Percentiles rank a stretch among this genome's conserved stretches.
phyloP scores from a whole-genome alignment of 2,329 filamentous ascomycete genomes.

The Bipolaris victoriae region DNA sequence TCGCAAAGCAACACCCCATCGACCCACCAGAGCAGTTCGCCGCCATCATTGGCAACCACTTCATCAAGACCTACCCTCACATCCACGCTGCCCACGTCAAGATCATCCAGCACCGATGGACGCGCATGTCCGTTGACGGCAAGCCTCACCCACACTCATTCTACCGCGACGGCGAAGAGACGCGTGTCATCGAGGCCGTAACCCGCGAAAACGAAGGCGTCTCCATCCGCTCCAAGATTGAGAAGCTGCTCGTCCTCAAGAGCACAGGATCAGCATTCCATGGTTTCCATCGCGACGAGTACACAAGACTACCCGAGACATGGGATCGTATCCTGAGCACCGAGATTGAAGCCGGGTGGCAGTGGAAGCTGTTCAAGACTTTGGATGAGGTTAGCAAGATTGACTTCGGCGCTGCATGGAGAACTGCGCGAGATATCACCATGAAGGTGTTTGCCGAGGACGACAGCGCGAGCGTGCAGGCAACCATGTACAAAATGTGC shows the following conservation, averaged over 20 bases:
- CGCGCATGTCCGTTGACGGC: constrained; percentile 83
- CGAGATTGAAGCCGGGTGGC: constrained; percentile 86
- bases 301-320: constrained; percentile 85
- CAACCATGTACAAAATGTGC: constrained; percentile 99
- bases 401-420: constrained; percentile 80
- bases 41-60: constrained; percentile 83
- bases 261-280: constrained; percentile 96
- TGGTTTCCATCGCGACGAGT: constrained; percentile 91
- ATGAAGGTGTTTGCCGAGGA: constrained; percentile 90
- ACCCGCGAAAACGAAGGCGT: constrained; percentile 71
- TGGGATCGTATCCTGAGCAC: constrained; percentile 97
- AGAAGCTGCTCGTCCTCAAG: constrained; percentile 87
- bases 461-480: constrained; percentile 89
- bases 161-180: constrained; percentile 86
- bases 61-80: constrained; percentile 85
- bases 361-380: constrained; percentile 74
- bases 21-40: constrained; percentile 93
- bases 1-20: constrained; percentile 90
- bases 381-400: constrained; percentile 71
- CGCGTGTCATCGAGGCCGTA: constrained; percentile 79
- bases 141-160: constrained; percentile 95
- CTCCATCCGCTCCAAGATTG: constrained; percentile 76
- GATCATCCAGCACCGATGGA: constrained; percentile 87
- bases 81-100: constrained; percentile 84
- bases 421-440: constrained; percentile 81